Conservation (phyloP, 768 basidiomycete species). For the Trametes sanguinea region DNA sequence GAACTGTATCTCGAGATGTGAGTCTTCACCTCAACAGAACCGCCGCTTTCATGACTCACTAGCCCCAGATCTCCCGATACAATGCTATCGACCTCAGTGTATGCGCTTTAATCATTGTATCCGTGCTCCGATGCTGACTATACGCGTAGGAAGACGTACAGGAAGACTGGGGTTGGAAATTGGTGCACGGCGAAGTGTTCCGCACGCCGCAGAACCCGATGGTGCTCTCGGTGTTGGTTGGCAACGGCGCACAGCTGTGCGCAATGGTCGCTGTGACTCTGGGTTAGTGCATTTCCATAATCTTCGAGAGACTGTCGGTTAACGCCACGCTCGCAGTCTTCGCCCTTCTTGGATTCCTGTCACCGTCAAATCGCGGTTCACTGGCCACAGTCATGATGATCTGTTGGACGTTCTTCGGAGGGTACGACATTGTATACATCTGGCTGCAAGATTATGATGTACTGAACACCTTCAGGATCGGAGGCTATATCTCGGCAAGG, state of each 20-base stretch:
- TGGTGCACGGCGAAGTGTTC: slow-evolving; percentile 96
- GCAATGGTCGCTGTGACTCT: slow-evolving; percentile 89
- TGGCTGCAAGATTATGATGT: neutral
- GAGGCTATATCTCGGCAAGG: slow-evolving; percentile 86
- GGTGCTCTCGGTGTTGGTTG: slow-evolving; percentile 81
- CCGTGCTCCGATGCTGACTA: neutral
- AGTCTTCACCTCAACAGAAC: slow-evolving; percentile 29
- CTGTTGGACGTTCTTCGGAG: slow-evolving; percentile 92
- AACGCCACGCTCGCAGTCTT: slow-evolving; percentile 58
- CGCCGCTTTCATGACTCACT: neutral
- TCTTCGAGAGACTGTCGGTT: neutral
- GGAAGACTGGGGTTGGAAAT: slow-evolving; percentile 99
- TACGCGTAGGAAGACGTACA: slow-evolving; percentile 81
- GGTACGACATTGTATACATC: slow-evolving; percentile 44
- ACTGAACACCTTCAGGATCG: slow-evolving; percentile 47
- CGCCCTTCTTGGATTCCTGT: slow-evolving; percentile 89
- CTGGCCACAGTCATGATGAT: slow-evolving; percentile 94
- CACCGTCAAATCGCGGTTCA: slow-evolving; percentile 93
- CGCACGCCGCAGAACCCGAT: slow-evolving; percentile 77
- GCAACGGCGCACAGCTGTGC: slow-evolving; percentile 84
- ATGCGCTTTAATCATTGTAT: slow-evolving; percentile 27
- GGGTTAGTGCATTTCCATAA: slow-evolving; percentile 43
- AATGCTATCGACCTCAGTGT: slow-evolving; percentile 92
- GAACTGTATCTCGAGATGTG: slow-evolving; percentile 88
- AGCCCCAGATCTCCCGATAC: slow-evolving; percentile 80